Base-by-base conservation (phyloP, 768 basidiomycete species). In the Mycena pura region DNA sequence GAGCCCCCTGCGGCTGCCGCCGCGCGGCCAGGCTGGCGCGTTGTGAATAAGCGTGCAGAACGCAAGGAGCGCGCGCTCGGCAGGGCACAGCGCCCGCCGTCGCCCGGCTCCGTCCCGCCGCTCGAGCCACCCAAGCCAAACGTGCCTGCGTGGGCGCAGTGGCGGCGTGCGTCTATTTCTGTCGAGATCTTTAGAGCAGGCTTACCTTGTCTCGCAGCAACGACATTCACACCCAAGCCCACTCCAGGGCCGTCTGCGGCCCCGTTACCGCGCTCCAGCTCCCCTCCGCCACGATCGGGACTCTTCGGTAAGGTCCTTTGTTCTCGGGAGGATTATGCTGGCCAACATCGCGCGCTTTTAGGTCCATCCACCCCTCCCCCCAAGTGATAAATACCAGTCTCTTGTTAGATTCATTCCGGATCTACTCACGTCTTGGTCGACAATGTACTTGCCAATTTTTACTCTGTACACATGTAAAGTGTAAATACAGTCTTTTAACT, bases 121-220 rank as follows among this genome's bases (percentile, higher is more conserved):
- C 76, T 79, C 25, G 79, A 78, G 25, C 74, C 79, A 11, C 78
- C 84, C 0, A 82, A 84, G 67, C 80, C 83, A 0, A 81, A 83
- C 32, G 19, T 85, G 27, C 90, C 91, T n/a, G 84, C 92, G 1
- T 93, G 92, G 92, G 86, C 91, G 0, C 90, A 92, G 67, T 93
- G 91, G 92, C 82, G 87, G 79, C 92, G 91, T 93, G 71, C 52
- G 85, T 80, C 15, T 46, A 46, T 32, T 34, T 5, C 49, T 36
- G 43, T 38, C n/a, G n/a, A n/a, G n/a, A n/a, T 34, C n/a, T 24
- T 53, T 21, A 21, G n/a, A 62, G 13, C 25, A 38, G 10, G 22
- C 41, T 39, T 9, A 60, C 38, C 34, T 39, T 32, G 45, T 49
- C 29, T 14, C 51, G 7, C 67, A 91, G 90, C 91, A 4, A 90